Evolutionary conservation across 2,329 filamentous ascomycete species (phyloP), one percentile per base, ranked within the genome.

Genomic region (Epichloe uncinata): DNA sequence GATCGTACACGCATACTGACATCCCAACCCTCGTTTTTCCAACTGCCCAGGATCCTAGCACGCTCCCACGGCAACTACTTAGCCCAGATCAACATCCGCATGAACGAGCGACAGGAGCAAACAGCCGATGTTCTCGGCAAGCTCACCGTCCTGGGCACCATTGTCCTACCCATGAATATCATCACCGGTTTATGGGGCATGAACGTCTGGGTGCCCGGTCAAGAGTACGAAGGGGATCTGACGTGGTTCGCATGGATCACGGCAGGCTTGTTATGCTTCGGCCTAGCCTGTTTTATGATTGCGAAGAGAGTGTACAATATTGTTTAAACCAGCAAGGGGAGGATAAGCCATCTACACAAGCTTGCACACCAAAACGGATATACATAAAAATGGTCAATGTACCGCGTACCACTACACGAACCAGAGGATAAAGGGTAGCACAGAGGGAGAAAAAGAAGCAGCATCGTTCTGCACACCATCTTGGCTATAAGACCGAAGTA

Each of bases 111-210:
- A 44, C 87, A 94, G 64, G 91, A 98, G 66, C 84, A 94, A 69
- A 98, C 93, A 1, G 88, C 89, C 40, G 91, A 98, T 63, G 89
- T 96, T 1, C 78, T 98, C 12, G 90, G 90, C 55, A 95, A 93
- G 66, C 77, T 98, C 53, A 97, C 93, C 0, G 93, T 98, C 1
- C 75, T 98, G 1, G 93, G 93, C 56, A 98, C 93, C 5, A 97
- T 98, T 57, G 91, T 98, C 3, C 73, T 98, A 50, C 93, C 93
- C 11, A 95, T 98, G 90, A 98, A 98, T 65, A 95, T 98, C 63
- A 91, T 98, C 60, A 97, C 93, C 2, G 93, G 93, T 57, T 81
- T 97, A 60, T 98, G 91, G 90, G 93, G 91, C 47, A 97, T 97
- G 91, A 98, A 98, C 73, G 86, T 91, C 36, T 88, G 87, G 73